Conservation (phyloP, 1,284 basidiomycete species). For the Cryptococcus amylolentus region DNA sequence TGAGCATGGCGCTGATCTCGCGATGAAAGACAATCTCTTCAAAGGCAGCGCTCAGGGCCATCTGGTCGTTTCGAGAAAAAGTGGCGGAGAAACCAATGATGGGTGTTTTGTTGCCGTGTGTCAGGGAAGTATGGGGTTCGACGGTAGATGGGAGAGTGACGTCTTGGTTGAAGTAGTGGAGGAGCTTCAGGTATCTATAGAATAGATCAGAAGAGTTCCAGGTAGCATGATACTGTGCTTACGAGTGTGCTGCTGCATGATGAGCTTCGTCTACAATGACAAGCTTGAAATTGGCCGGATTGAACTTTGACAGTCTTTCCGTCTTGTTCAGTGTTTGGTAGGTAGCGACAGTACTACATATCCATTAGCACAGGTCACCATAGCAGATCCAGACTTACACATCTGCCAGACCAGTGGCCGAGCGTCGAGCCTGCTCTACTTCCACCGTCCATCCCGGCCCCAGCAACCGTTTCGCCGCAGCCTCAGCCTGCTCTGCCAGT, state of each 20-base stretch:
- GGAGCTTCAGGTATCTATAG: conserved; percentile 34
- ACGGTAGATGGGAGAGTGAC: conserved; percentile 29
- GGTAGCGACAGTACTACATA: conserved; percentile 72
- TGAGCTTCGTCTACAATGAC: conserved; percentile 93
- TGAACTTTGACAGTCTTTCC: conserved; percentile 72
- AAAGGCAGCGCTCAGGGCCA: conserved; percentile 83
- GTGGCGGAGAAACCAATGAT: conserved; percentile 95
- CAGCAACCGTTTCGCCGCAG: conserved; percentile 63
- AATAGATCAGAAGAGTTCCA: neutral
- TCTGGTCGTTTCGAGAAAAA: conserved; percentile 85
- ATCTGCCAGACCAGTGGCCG: conserved; percentile 76
- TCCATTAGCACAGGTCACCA: neutral
- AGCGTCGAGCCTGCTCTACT: conserved; percentile 80
- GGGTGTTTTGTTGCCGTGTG: conserved; percentile 56
- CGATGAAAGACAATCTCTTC: conserved; percentile 90
- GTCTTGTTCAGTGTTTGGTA: conserved; percentile 77
- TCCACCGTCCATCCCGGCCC: conserved; percentile 72
- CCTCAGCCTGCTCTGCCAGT: conserved; percentile 81
- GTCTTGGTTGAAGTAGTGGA: conserved; percentile 43
- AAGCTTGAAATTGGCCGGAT: conserved; percentile 67
- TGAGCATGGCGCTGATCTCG: conserved; percentile 91
- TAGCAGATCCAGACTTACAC: conserved; percentile 56
- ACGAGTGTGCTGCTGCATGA: conserved; percentile 88
- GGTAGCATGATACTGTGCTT: conserved; percentile 35
- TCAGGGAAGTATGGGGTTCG: conserved; percentile 14